These are phyloP conservation scores for Phaeotremella skinneri DNA, from an alignment of 768 basidiomycete genomes.

Conservation along the genomic window DNA sequence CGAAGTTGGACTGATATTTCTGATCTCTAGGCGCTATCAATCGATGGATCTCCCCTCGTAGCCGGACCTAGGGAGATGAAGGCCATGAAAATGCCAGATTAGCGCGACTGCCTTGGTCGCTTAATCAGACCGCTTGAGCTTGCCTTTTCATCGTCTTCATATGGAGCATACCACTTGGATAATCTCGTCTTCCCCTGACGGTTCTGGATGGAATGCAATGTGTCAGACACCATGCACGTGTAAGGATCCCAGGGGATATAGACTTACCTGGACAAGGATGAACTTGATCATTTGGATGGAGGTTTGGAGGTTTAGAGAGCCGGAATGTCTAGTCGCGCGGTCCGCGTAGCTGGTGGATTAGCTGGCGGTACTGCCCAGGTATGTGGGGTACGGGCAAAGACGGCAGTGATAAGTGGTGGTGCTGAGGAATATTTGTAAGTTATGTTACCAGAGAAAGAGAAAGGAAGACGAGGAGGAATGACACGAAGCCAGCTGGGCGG, in stretches of 20 bases:
- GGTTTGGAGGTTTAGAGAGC: too few relatives aligned
- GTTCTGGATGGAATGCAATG: constrained; percentile 61
- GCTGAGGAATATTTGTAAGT: too few relatives aligned
- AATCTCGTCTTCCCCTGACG: constrained; percentile 96
- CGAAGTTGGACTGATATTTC: constrained; percentile 98
- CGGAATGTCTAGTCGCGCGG: too few relatives aligned
- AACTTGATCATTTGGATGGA: constrained; percentile 79
- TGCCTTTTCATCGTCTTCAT: constrained; percentile 98
- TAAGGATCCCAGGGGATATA: neutral
- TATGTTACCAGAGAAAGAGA: too few relatives aligned
- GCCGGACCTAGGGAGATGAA: constrained; percentile 64
- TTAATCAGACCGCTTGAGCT: constrained; percentile 5
- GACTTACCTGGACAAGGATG: constrained; percentile 84
- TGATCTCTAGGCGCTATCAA: constrained; percentile 94
- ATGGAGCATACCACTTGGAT: constrained; percentile 98
- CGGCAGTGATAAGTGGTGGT: too few relatives aligned
- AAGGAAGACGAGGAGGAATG: too few relatives aligned
- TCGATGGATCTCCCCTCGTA: constrained; percentile 94
- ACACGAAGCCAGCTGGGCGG: too few relatives aligned
- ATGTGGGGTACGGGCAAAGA: too few relatives aligned
- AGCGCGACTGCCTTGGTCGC: neutral
- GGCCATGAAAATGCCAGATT: neutral
- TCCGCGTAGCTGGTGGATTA: too few relatives aligned
- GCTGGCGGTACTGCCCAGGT: too few relatives aligned
- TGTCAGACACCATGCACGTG: neutral